These are phyloP conservation scores for Podila epigama DNA, from an alignment of 192 early-diverging fungal species.

Conservation along the genomic window DNA sequence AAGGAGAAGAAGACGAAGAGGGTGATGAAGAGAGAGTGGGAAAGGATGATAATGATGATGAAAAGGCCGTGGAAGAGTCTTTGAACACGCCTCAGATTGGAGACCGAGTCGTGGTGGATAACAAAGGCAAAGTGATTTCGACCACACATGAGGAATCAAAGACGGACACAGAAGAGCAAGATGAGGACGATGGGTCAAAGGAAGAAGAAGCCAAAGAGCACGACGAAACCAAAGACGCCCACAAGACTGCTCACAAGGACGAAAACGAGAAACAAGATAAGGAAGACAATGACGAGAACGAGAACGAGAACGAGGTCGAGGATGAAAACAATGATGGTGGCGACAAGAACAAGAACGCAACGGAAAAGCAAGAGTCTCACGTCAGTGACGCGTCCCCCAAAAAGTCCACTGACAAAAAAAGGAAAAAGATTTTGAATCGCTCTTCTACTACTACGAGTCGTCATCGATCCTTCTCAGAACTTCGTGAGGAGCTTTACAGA, in stretches of 20 bases:
- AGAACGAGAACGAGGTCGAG: background rate
- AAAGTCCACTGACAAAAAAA: background rate
- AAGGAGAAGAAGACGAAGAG: background rate
- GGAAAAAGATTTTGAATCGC: background rate
- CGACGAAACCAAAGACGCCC: no score
- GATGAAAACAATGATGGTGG: background rate
- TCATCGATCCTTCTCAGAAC: background rate
- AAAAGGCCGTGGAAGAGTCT: background rate
- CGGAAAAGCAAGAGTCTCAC: no score
- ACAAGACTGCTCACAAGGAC: background rate
- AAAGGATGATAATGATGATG: background rate
- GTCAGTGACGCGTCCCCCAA: slow-evolving; percentile 3
- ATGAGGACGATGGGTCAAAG: background rate
- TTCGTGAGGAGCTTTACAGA: background rate
- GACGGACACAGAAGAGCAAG: background rate
- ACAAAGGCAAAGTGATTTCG: background rate
- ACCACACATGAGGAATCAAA: no score
- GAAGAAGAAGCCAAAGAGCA: no score
- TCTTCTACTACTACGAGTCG: background rate
- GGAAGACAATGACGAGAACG: background rate
- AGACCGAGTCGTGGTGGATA: background rate
- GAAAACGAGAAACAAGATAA: background rate
- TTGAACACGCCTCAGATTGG: background rate
- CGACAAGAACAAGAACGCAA: background rate
- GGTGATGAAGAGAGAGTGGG: background rate